Evolutionary conservation across 2,329 filamentous ascomycete species (phyloP).

Genomic region (Paraconiothyrium sp.): DNA sequence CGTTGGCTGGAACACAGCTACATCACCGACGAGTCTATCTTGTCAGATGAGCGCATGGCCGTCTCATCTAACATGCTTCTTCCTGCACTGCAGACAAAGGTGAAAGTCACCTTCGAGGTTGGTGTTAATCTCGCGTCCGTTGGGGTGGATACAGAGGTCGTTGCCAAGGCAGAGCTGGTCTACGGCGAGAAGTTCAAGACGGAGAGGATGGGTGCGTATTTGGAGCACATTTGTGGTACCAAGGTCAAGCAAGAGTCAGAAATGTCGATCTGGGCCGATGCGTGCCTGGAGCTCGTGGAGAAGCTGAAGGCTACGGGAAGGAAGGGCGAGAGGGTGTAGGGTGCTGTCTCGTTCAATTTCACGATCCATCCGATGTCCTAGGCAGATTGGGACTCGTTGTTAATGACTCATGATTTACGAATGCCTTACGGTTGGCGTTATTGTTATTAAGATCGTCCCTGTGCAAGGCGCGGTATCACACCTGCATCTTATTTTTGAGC

Average conservation of each 20-base stretch:
- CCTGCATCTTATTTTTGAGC: not conserved
- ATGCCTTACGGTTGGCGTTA: not conserved
- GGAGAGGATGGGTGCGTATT: conserved; percentile 77
- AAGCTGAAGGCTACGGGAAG: conserved; percentile 56
- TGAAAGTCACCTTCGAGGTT: conserved; percentile 70
- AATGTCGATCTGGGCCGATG: conserved; percentile 55
- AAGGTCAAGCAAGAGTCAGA: conserved; percentile 36
- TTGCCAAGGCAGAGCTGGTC: conserved; percentile 68
- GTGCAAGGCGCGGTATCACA: not conserved
- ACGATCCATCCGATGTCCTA: conserved; percentile 17
- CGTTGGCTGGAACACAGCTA: conserved; percentile 70
- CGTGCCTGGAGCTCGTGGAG: conserved; percentile 54
- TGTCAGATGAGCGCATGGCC: conserved; percentile 71
- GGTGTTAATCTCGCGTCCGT: conserved; percentile 54
- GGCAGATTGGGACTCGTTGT: not conserved
- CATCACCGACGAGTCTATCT: conserved; percentile 70
- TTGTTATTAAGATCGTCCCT: not conserved
- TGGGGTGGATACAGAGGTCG: conserved; percentile 64
- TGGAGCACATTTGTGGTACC: conserved; percentile 63
- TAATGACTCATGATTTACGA: conserved; percentile 7
- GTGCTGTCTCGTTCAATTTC: not conserved
- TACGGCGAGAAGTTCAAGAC: conserved; percentile 84
- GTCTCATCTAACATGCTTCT: conserved; percentile 72
- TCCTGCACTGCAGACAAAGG: conserved; percentile 71
- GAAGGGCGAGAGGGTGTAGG: conserved; percentile 52